Evolutionary conservation across 371 early-diverging fungal species (phyloP), one percentile per base, ranked within the genome.

Genomic region (Dipsacomyces acuminosporus): DNA sequence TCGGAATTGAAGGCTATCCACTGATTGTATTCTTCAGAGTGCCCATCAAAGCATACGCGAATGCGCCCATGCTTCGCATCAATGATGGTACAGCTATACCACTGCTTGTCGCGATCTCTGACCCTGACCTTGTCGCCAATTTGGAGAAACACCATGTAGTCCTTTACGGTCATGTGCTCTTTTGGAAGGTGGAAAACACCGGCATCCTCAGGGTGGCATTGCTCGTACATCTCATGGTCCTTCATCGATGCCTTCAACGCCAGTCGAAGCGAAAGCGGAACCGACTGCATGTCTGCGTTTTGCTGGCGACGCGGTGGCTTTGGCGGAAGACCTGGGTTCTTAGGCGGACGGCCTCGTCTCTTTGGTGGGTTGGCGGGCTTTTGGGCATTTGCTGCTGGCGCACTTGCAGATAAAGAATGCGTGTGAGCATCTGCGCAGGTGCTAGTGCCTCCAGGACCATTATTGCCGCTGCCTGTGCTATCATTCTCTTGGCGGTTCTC

Each of bases 1-100:
- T 70, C 71, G 2, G 74, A 74, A 41, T 74, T 74, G 34, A 74
- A 57, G 0, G 59, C 59, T 8, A 72, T 51, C 74, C 75, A 67
- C 34, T 74, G 61, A 51, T 69, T 61, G 51, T 47, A 62, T 54
- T 59, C 64, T 41, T 56, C 54, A 8, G 65, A 35, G 18, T 42
- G 53, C 15, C 65, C 63, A 44, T 51, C 54, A 21, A 48, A 56
- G 38, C 61, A 55, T 35, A 75, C 55, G n/a, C 62, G 59, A 40
- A 76, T 56, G 21, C 61, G 61, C 30, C 73, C 75, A 34, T 74
- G 59, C 45, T 54, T 56, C 24, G 69, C 38, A 40, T 58, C 54
- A 8, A 66, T 50, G 38, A 67, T 72, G 11, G 61, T 63, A 41
- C 64, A 63, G 26, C 46, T 56, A 56, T 56, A 55, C 73, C 64